Evolutionary conservation across 2,329 filamentous ascomycete species (phyloP).

Genomic region (Chrysoporthe cubensis): DNA sequence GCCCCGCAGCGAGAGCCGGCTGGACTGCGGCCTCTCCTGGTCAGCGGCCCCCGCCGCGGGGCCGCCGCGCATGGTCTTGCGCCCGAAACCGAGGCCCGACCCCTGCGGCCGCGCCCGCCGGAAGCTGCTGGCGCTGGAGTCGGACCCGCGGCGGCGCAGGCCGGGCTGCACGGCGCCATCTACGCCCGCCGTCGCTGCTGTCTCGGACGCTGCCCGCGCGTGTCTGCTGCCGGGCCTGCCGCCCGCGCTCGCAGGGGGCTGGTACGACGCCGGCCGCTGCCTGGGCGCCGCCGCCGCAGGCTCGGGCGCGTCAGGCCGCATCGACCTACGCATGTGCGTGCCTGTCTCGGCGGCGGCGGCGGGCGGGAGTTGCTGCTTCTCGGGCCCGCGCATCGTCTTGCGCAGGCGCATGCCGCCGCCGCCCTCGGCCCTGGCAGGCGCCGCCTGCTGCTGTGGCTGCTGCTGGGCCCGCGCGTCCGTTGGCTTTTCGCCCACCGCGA

Average conservation of each 20-base stretch:
- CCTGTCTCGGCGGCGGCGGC: conserved; percentile 20
- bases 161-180: conserved; percentile 35
- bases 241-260: conserved; percentile 15
- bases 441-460: neutral
- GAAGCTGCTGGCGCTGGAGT: conserved; percentile 82
- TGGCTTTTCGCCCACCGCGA: conserved; percentile 20
- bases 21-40: conserved; percentile 8
- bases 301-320: conserved; percentile 23
- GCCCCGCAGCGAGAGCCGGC: conserved; percentile 69
- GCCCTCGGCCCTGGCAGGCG: conserved; percentile 30
- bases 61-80: conserved; percentile 70
- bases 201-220: conserved; percentile 19
- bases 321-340: conserved; percentile 7
- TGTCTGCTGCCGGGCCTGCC: conserved; percentile 15
- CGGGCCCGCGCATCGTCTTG: conserved; percentile 49
- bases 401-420: conserved; percentile 42
- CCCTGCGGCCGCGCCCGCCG: conserved; percentile 60
- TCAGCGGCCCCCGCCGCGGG: too few relatives aligned
- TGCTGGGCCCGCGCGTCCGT: conserved; percentile 22
- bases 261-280: conserved; percentile 21
- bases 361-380: conserved; percentile 25
- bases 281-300: conserved; percentile 15
- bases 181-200: neutral
- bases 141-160: conserved; percentile 60
- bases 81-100: conserved; percentile 62